These are phyloP conservation scores for Bjerkandera adusta DNA, from an alignment of 1,284 basidiomycete species.

Conservation along the genomic window DNA sequence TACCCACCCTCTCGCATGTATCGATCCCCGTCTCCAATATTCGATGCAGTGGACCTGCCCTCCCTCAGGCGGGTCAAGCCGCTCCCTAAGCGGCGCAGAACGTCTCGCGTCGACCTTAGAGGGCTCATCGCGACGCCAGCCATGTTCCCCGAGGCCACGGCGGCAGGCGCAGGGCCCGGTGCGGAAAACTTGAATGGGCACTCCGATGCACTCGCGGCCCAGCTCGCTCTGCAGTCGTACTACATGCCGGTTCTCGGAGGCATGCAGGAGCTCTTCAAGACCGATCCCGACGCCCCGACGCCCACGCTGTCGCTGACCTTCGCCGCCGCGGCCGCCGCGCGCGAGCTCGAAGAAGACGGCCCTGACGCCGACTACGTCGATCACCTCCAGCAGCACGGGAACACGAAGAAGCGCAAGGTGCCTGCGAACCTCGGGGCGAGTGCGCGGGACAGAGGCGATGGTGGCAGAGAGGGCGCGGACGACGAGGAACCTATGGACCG, in stretches of 20 bases:
- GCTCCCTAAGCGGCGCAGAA: slow-evolving; percentile 70
- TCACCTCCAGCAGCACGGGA: slow-evolving; percentile 71
- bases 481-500: slow-evolving; percentile 37
- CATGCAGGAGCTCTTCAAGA: slow-evolving; percentile 41
- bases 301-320: slow-evolving; percentile 27
- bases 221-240: slow-evolving; percentile 56
- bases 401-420: slow-evolving; percentile 83
- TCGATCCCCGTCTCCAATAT: slow-evolving; percentile 51
- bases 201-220: slow-evolving; percentile 1
- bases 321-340: slow-evolving; percentile 19
- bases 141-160: neutral
- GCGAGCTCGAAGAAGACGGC: slow-evolving; percentile 43
- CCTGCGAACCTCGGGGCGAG: slow-evolving; percentile 48
- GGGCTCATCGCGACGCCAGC: slow-evolving; percentile 7
- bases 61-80: slow-evolving; percentile 66
- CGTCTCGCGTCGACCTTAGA: slow-evolving; percentile 27
- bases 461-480: slow-evolving; percentile 33
- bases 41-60: slow-evolving; percentile 61
- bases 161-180: neutral
- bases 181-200: neutral
- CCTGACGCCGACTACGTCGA: slow-evolving; percentile 61
- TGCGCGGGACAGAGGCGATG: slow-evolving; percentile 31
- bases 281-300: slow-evolving; percentile 11
- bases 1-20: slow-evolving; percentile 33
- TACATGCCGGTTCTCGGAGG: slow-evolving; percentile 55